Evolutionary conservation across 768 basidiomycete species (phyloP), one percentile per base, ranked within the genome.

Genomic region (Pisolithus sp.): DNA sequence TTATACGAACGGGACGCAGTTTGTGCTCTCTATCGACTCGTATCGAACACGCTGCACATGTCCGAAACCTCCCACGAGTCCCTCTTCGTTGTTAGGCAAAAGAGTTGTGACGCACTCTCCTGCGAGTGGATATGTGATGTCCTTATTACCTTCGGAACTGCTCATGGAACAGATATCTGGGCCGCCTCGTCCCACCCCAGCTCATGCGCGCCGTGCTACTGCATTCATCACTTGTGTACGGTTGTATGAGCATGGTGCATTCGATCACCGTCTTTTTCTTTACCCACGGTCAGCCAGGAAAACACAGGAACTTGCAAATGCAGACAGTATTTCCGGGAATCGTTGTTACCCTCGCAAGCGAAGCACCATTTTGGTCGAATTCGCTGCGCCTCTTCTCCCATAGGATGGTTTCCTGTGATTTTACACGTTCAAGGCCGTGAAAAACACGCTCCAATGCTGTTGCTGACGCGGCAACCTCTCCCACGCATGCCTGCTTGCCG

Each of bases 331-430:
- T 4, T 58, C 67, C 39, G 81, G 81, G 9, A 76, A 77, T 12
- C 74, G 77, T 37, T 68, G 71, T 47, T 87, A 90, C 68, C 64
- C 68, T 12, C 75, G 78, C 54, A 85, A 79, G 64, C 66, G 62
- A 43, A 80, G n/a, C 89, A n/a, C 67, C 73, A 37, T 88, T 92
- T 61, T 91, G 90, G 90, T 55, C 56, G 12, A 77, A 79, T 57
- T 63, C 71, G 52, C 59, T 46, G 57, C 62, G 60, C 49, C 52
- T 53, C 61, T 17, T 59, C 54, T n/a, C 55, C 26, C 36, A 48
- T 55, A 30, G n/a, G 54, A 58, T 23, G 62, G 51, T 51, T 62
- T 48, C 61, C 73, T 7, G 65, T 86, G 30, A 68, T 89, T 38
- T 62, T 72, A 46, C 63, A 64, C 10, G 56, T 67, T 18, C 66